Conservation (phyloP, 1,284 basidiomycete species). For the Trametes versicolor region DNA sequence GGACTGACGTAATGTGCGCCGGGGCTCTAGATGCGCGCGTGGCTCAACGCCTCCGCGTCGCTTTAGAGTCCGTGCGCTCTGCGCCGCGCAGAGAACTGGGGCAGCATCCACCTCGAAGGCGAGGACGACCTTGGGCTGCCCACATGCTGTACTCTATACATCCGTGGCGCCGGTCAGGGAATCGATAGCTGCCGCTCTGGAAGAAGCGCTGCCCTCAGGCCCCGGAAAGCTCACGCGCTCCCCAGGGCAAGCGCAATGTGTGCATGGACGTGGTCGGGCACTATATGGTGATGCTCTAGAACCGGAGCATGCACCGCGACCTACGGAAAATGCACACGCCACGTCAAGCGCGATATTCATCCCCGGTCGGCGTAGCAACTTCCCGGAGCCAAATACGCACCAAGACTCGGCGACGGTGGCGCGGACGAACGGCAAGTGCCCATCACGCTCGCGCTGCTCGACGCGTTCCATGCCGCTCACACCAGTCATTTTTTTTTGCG, state of each 20-base stretch:
- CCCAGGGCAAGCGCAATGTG: conserved; percentile 42
- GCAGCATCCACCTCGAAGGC: conserved; percentile 65
- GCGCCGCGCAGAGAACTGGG: conserved; percentile 57
- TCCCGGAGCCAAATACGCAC: conserved; percentile 36
- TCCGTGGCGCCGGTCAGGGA: conserved; percentile 71
- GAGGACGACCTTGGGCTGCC: conserved; percentile 53
- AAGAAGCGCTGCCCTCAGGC: conserved; percentile 25
- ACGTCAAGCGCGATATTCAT: conserved; percentile 31
- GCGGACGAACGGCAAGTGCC: conserved; percentile 56
- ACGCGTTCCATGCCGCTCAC: conserved; percentile 80
- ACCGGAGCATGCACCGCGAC: conserved; percentile 3
- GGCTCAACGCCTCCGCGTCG: conserved; percentile 55
- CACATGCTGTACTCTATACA: conserved; percentile 44
- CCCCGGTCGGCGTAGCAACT: conserved; percentile 28
- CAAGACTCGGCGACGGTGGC: conserved; percentile 41
- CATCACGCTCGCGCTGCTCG: conserved; percentile 74
- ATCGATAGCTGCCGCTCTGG: conserved; percentile 62
- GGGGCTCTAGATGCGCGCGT: conserved; percentile 80
- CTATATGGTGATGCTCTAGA: conserved; percentile 26
- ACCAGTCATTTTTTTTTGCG: conserved; percentile 68
- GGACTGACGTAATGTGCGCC: conserved; percentile 79
- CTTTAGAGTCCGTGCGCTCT: conserved; percentile 53
- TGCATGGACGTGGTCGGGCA: conserved; percentile 38
- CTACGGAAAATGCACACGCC: conserved; percentile 19
- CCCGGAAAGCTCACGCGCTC: conserved; percentile 22